Evolutionary conservation across 129 eudicot genomes (phyloP).

Genomic region (Flaveria linearis): DNA sequence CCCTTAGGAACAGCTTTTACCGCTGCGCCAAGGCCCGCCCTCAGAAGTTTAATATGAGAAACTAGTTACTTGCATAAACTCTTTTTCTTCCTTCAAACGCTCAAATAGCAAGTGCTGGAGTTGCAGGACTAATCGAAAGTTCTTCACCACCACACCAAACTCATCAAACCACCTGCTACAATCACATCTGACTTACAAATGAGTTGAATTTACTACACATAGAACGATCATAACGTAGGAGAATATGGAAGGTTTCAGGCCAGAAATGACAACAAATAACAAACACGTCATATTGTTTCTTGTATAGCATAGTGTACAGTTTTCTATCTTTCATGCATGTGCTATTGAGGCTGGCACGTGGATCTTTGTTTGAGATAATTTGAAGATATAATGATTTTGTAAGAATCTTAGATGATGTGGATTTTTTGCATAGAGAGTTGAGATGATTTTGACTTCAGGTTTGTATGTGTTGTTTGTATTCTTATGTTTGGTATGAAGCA

Average conservation of each 20-base stretch:
- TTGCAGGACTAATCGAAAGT: slow-evolving; percentile 85
- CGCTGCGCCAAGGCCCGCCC: no score
- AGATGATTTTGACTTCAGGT: no score
- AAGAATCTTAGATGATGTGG: slow-evolving; percentile 6
- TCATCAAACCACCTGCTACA: slow-evolving; percentile 43
- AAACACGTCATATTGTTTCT: slow-evolving; percentile 11
- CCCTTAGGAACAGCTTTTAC: no score
- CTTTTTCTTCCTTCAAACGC: slow-evolving; percentile 95
- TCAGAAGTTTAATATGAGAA: no score
- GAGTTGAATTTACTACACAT: slow-evolving; percentile 4
- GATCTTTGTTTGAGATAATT: slow-evolving; percentile 27
- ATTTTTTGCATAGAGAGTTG: slow-evolving; percentile 16
- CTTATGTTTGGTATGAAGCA: no score
- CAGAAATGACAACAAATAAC: slow-evolving; percentile 5
- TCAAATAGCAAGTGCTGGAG: slow-evolving; percentile 91
- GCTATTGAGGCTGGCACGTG: slow-evolving; percentile 2
- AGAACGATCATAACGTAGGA: no score
- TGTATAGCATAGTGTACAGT: slow-evolving; percentile 50
- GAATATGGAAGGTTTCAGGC: slow-evolving; percentile 9
- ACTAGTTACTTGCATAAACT: no score
- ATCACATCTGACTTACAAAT: slow-evolving; percentile 32
- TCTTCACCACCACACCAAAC: slow-evolving; percentile 72
- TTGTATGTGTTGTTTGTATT: no score
- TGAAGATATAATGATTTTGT: slow-evolving; percentile 1
- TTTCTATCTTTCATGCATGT: not conserved